Base-by-base conservation (phyloP, 495 filamentous ascomycete species). In the Lindgomyces ingoldianus region DNA sequence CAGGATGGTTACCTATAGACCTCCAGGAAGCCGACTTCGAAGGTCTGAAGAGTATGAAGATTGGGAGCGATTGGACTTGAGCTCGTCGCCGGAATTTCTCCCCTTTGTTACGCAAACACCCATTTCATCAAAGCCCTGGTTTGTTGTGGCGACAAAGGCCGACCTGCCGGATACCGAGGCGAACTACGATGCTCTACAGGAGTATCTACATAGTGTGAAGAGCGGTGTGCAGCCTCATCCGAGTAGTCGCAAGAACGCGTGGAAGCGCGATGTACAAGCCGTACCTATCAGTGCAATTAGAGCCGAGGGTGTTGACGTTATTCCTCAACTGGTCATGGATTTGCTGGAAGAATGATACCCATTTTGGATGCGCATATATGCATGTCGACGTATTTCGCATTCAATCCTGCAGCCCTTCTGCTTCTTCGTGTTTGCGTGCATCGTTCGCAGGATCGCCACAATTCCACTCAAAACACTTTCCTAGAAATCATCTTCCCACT, bases 111-210 rank as follows among this genome's bases (percentile, higher is more conserved):
- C 67, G 12, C 74, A 81, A 26, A 81, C 89, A 16, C 85, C 89
- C 44, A 89, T 95, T 49, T 88, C 89, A 16, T 81, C 81, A 10
- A 98, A 98, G 74, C 91, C 93, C 4, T 98, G 95, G 95, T 94
- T 96, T 68, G 93, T 98, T 1, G 89, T 98, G 36, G 95, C 92
- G 9, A 96, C 93, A 36, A 98, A 98, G 75, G 93, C 91, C 10
- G 94, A 98, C 74, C 72, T 97, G 50, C 83, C 85, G 9, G 81
- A 82, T 0, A 94, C 95, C 4, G 81, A 91, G 74, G 82, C 87
- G 22, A 94, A 92, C 65, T 98, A 90, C 73, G 77, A 70, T 25
- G 75, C 75, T 50, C 74, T 98, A 67, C 85, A 86, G 57, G 75
- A 74, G 0, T 96, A 94, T 74, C 74, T 96, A 2, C 74, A 80